Conservation (phyloP, 1,284 basidiomycete species). For the Lignosus rhinocerotis region DNA sequence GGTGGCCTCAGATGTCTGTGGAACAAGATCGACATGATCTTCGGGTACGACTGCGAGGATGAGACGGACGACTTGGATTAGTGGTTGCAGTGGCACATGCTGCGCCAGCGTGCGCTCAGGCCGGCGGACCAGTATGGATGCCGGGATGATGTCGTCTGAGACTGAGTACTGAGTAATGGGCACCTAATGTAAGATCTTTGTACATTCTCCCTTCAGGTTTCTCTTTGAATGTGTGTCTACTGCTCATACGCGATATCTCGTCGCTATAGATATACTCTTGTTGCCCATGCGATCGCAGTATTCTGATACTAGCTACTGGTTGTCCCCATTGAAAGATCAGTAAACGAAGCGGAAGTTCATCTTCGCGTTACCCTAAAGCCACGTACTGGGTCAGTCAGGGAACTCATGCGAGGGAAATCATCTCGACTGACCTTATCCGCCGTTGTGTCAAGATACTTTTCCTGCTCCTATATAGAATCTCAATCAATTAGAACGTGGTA, state of each 20-base stretch:
- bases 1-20: conserved; percentile 26
- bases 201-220: too few species aligned
- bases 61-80: conserved; percentile 35
- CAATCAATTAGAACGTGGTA: not conserved
- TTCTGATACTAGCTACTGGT: not conserved
- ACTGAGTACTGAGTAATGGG: too few species aligned
- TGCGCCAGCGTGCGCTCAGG: conserved; percentile 33
- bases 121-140: too few species aligned
- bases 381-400: too few species aligned
- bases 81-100: conserved; percentile 39
- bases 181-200: not conserved
- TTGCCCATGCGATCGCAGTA: not conserved
- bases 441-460: conserved; percentile 56
- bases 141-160: too few species aligned
- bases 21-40: conserved; percentile 29
- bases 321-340: conserved; percentile 27
- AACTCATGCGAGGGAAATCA: too few species aligned
- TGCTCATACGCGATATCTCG: not conserved
- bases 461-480: conserved; percentile 42
- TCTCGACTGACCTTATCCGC: conserved; percentile 40
- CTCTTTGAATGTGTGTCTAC: not conserved
- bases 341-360: conserved; percentile 64
- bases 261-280: not conserved
- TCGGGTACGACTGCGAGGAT: conserved; percentile 39
- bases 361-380: conserved; percentile 46